These are phyloP conservation scores for Prunella vulgaris DNA, from an alignment of 257 asterid genomes.

Conservation along the genomic window DNA sequence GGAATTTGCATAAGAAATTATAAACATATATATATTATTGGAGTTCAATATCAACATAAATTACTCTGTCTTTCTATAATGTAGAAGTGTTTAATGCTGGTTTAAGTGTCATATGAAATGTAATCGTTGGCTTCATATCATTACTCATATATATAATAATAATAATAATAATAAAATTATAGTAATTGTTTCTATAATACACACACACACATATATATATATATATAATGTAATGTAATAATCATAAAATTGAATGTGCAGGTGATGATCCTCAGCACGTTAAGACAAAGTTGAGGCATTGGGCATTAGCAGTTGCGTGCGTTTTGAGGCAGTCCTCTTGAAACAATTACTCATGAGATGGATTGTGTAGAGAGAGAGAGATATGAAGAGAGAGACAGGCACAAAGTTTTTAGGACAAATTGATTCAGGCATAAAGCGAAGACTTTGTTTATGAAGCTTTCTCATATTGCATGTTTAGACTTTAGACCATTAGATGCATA, in stretches of 20 bases:
- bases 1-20: too few relatives aligned
- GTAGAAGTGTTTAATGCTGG: too few relatives aligned
- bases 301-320: conserved; percentile 79
- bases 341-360: background rate
- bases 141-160: too few relatives aligned
- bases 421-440: background rate
- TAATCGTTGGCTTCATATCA: too few relatives aligned
- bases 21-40: too few relatives aligned
- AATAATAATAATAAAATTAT: too few relatives aligned
- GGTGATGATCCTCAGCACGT: conserved; percentile 69
- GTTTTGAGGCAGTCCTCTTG: conserved; percentile 51
- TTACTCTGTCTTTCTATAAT: too few relatives aligned
- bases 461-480: conserved; percentile 11
- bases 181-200: too few relatives aligned
- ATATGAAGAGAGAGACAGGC: background rate
- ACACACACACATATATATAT: too few relatives aligned
- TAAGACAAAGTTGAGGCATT: conserved; percentile 65
- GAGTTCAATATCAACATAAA: background rate
- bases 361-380: background rate
- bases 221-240: background rate
- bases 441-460: background rate
- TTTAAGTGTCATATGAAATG: too few relatives aligned
- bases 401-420: conserved; percentile 12
- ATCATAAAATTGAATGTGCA: conserved; percentile 17
- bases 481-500: conserved; percentile 13